These are phyloP conservation scores for Pisolithus sp. DNA, from an alignment of 768 basidiomycete genomes.

Conservation along the genomic window DNA sequence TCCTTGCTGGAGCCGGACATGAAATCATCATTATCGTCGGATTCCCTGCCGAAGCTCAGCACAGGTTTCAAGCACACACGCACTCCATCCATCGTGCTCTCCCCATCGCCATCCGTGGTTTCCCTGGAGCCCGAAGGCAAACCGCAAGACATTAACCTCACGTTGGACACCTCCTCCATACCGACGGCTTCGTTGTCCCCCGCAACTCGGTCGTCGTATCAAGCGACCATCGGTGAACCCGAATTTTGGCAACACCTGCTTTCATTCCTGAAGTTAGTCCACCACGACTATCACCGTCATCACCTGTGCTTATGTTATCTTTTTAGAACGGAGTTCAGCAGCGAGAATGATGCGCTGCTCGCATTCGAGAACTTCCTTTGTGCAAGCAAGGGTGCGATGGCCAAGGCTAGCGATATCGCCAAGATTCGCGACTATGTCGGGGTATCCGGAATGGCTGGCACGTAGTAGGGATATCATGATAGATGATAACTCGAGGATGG, in stretches of 20 bases:
- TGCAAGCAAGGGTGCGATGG: slow-evolving; percentile 74
- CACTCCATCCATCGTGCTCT: slow-evolving; percentile 73
- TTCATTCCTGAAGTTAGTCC: slow-evolving; percentile 49
- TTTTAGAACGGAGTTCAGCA: slow-evolving; percentile 54
- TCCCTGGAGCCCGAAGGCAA: slow-evolving; percentile 38
- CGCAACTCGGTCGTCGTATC: slow-evolving; percentile 22
- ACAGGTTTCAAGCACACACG: slow-evolving; percentile 46
- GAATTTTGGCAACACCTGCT: slow-evolving; percentile 74
- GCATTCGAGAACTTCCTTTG: slow-evolving; percentile 87
- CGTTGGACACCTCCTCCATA: slow-evolving; percentile 53
- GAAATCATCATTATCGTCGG: slow-evolving; percentile 11
- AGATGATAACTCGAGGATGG: too few relatives aligned
- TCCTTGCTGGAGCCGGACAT: slow-evolving; percentile 16
- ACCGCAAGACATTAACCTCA: slow-evolving; percentile 57
- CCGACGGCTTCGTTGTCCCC: slow-evolving; percentile 41
- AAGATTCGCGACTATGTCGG: slow-evolving; percentile 87
- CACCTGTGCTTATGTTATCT: neutral
- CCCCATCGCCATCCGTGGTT: slow-evolving; percentile 59
- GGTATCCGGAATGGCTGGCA: slow-evolving; percentile 83
- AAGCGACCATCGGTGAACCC: slow-evolving; percentile 60
- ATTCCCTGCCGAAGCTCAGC: slow-evolving; percentile 22
- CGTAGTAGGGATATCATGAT: slow-evolving; percentile 27
- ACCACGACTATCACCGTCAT: neutral
- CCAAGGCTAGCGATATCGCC: slow-evolving; percentile 74
- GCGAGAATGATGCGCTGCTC: slow-evolving; percentile 53